Evolutionary conservation across 495 filamentous ascomycete genomes (phyloP), one percentile per base, ranked within the genome.

Genomic region (Talaromyces ruber): DNA sequence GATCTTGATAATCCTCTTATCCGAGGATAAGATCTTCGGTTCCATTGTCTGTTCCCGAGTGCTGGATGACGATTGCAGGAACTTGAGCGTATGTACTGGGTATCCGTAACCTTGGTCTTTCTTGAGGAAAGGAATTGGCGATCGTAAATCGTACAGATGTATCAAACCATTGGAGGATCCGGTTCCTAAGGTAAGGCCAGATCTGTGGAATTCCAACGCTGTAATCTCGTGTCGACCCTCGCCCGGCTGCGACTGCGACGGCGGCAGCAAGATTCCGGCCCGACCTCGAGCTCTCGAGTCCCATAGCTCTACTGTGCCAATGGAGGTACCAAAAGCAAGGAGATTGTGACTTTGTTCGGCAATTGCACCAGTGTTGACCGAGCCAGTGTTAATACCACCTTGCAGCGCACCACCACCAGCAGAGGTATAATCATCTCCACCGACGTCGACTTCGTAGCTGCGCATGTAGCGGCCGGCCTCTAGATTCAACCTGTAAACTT

Each of bases 71-170:
- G 89, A 87, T 50, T 84, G 87, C 34, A 99, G 81, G 77, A 95
- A 96, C 39, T 88, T 89, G 39, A 99, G 76, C 8, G 88, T 93
- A 67, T 97, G 91, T 56, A 97, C 89, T 12, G 95, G 89, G 71
- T 91, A 96, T 11, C 93, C 93, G 73, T 96, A 97, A 55, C 95
- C 94, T 78, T 98, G 95, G 64, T 98, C 95, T 71, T 95, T 97
- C 67, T 85, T 87, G 34, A 97, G 77, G 2, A 95, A 76, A 12
- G 95, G 93, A 0, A 87, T 81, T 0, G 94, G 91, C 9, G 90
- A 91, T 66, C 95, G 88, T 34, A 99, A 81, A 76, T 99, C 95
- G 69, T 97, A 99, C 26, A 96, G 82, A 52, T 93, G 85, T 32
- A 97, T 85, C n/a, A 97, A 81, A 7, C 95, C 95, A 52, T 86